These are phyloP conservation scores for Colletotrichum sidae DNA, from an alignment of 2,329 filamentous ascomycete species.

Conservation along the genomic window DNA sequence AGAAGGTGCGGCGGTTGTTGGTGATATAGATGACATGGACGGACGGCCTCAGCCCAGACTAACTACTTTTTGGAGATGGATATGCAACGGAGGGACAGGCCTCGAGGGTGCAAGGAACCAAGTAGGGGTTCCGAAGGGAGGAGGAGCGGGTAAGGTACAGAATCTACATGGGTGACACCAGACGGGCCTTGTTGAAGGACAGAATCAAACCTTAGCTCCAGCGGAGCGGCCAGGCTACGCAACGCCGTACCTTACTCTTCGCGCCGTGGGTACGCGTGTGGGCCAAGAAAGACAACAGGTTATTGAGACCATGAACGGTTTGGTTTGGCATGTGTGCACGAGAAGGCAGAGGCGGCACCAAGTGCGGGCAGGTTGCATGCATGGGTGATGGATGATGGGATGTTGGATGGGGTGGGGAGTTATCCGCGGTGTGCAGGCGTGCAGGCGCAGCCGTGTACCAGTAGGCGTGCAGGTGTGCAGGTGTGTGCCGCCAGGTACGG, in stretches of 20 bases:
- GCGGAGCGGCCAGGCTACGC: conserved; percentile 47
- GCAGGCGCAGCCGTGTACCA: conserved; percentile 5
- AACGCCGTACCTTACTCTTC: conserved; percentile 2
- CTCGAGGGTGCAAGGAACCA: conserved; percentile 6
- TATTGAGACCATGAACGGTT: conserved; percentile 38
- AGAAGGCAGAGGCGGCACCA: conserved; percentile 42
- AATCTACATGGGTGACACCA: conserved; percentile 46
- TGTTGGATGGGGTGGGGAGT: conserved; percentile 29
- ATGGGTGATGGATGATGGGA: conserved; percentile 39
- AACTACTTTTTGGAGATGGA: conserved; percentile 43
- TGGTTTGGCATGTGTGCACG: conserved; percentile 41
- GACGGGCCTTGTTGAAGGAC: conserved; percentile 48
- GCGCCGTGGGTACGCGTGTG: conserved; percentile 51
- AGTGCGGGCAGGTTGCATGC: conserved; percentile 50
- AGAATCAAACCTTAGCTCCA: conserved; percentile 48
- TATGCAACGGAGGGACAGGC: conserved; percentile 36
- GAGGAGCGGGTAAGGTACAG: conserved; percentile 30
- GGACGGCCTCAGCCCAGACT: conserved; percentile 40
- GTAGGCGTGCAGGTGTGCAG: no score
- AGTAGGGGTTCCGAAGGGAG: conserved; percentile 44
- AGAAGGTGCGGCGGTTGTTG: conserved; percentile 15
- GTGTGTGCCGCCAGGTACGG: no score
- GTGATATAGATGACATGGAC: conserved; percentile 27
- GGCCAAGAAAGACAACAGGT: conserved; percentile 45
- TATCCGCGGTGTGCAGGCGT: conserved; percentile 24